These are phyloP conservation scores for Cercospora nicotianae DNA, from an alignment of 2,329 filamentous ascomycete species.

Conservation along the genomic window DNA sequence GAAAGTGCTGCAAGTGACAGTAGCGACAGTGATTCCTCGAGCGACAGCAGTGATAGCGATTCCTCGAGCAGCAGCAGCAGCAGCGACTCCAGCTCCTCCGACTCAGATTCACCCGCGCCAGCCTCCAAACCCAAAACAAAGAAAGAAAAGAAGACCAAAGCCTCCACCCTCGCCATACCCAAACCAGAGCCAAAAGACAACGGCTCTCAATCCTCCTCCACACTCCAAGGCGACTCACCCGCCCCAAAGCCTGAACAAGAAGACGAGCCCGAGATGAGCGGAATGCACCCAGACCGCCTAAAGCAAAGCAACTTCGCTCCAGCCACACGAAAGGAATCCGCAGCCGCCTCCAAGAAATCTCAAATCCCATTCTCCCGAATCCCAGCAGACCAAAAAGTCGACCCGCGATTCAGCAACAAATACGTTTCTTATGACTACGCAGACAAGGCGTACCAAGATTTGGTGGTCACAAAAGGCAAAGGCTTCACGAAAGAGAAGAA, in stretches of 20 bases:
- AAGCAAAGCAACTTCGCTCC: conserved; percentile 21
- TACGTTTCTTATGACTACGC: conserved; percentile 87
- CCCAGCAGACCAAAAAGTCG: conserved; percentile 66
- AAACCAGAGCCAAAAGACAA: conserved; percentile 12
- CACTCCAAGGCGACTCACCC: conserved; percentile 30
- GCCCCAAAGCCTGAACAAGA: conserved; percentile 24
- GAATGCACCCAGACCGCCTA: conserved; percentile 44
- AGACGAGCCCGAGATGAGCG: conserved; percentile 37
- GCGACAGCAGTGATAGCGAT: conserved; percentile 22
- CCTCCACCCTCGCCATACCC: background rate
- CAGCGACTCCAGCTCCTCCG: conserved; percentile 48
- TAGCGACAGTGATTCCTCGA: conserved; percentile 19
- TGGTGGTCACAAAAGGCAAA: conserved; percentile 90
- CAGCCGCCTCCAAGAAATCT: conserved; percentile 51
- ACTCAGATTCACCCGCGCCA: conserved; percentile 42
- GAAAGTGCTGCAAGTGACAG: conserved; percentile 27
- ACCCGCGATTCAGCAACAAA: conserved; percentile 73
- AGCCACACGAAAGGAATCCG: conserved; percentile 23
- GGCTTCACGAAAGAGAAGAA: conserved; percentile 99
- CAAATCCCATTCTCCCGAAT: conserved; percentile 77
- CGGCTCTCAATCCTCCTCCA: conserved; percentile 36
- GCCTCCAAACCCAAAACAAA: conserved; percentile 22
- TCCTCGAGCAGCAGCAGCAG: conserved; percentile 10
- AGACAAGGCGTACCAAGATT: conserved; percentile 79
- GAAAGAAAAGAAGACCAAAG: conserved; percentile 24